Conservation (phyloP, 768 basidiomycete genomes). For the Boletus bicolor region DNA sequence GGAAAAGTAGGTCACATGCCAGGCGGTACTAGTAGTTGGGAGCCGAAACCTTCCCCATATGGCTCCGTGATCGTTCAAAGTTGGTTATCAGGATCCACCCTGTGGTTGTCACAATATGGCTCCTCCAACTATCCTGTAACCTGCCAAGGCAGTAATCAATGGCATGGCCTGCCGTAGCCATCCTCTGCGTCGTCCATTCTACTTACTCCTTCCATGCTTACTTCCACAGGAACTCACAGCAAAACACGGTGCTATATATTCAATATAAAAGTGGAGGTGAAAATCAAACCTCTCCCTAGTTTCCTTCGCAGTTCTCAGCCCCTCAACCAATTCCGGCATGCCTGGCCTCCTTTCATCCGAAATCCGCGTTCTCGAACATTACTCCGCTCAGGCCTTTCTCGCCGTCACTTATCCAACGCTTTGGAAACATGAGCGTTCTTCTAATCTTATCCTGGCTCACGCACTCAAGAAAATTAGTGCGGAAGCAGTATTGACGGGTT, state of each 20-base stretch:
- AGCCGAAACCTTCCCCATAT: not conserved
- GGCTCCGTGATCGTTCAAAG: not conserved
- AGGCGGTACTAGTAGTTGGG: not conserved
- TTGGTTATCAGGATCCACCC: conserved; percentile 16
- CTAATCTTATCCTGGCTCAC: conserved; percentile 53
- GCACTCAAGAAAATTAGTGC: conserved; percentile 42
- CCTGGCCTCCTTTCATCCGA: conserved; percentile 28
- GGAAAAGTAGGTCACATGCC: not conserved
- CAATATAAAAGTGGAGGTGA: conserved; percentile 9
- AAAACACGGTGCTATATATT: not conserved
- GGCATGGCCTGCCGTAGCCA: conserved; percentile 7
- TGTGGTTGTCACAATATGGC: conserved; percentile 11
- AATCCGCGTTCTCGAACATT: conserved; percentile 37
- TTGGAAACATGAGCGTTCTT: conserved; percentile 42
- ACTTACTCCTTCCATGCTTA: conserved; percentile 10
- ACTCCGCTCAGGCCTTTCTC: conserved; percentile 40
- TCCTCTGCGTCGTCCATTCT: conserved; percentile 5
- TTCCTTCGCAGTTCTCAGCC: not conserved
- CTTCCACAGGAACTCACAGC: conserved; percentile 24
- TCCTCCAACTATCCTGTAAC: not conserved
- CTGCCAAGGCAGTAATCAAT: not conserved
- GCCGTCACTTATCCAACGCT: conserved; percentile 40
- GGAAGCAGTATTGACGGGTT: conserved; percentile 37
- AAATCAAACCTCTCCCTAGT: not conserved
- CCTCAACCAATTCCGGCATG: conserved; percentile 13